Evolutionary conservation across 225 moss, liverwort and hornwort genomes (phyloP).

Genomic region (Lunularia cruciata): DNA sequence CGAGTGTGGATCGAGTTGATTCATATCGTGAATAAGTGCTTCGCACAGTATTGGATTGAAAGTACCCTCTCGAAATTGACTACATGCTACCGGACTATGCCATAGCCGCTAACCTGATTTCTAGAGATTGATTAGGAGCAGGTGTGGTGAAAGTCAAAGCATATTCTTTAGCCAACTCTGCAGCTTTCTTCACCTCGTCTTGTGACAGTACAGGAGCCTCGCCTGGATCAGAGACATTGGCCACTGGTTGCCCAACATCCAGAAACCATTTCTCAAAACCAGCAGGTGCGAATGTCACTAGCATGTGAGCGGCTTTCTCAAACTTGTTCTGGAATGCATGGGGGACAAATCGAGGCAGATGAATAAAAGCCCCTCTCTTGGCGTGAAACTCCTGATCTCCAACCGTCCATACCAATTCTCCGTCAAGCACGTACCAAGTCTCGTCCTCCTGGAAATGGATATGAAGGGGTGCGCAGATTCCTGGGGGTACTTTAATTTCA

Average conservation of each 20-base stretch:
- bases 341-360: slow-evolving; percentile 25
- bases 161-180: not conserved
- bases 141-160: too few species aligned
- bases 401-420: slow-evolving; percentile 49
- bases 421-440: slow-evolving; percentile 65
- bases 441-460: slow-evolving; percentile 58
- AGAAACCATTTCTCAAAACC: slow-evolving; percentile 39
- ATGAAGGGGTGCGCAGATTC: slow-evolving; percentile 40
- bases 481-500: slow-evolving; percentile 49
- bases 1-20: too few species aligned
- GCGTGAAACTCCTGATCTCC: slow-evolving; percentile 29
- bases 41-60: too few species aligned
- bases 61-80: too few species aligned
- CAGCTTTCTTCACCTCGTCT: not conserved
- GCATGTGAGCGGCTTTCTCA: slow-evolving; percentile 26
- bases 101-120: too few species aligned
- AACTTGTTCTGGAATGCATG: slow-evolving; percentile 38
- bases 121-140: too few species aligned
- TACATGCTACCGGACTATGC: too few species aligned
- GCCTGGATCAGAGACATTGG: slow-evolving; percentile 19
- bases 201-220: not conserved
- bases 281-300: slow-evolving; percentile 31
- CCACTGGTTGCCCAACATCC: slow-evolving; percentile 29
- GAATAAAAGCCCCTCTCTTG: slow-evolving; percentile 29
- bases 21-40: too few species aligned